phyloP scores from a whole-genome alignment of 2,329 filamentous ascomycete genomes.

The Plectosphaerella plurivora region DNA sequence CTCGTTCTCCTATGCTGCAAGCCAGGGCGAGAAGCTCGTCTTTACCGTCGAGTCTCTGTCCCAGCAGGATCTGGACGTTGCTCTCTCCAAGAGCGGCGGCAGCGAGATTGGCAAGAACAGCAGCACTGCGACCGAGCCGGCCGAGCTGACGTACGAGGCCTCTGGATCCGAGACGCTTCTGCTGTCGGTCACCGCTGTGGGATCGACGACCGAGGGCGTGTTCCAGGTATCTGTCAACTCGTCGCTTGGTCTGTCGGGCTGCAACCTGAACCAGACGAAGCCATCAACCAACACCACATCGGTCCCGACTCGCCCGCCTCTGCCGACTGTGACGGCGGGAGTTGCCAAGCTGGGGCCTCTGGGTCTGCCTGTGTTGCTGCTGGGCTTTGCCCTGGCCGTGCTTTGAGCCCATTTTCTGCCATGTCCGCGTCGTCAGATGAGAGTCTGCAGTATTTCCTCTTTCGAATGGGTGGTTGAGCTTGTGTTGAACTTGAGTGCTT shows the following conservation, averaged over 20 bases:
- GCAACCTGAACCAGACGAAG: slow-evolving; percentile 7
- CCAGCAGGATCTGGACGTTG: slow-evolving; percentile 6
- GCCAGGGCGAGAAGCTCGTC: slow-evolving; percentile 7
- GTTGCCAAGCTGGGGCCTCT: no score
- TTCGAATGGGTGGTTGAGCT: no score
- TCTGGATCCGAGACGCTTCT: slow-evolving; percentile 1
- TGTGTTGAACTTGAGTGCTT: no score
- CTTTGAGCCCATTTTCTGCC: no score
- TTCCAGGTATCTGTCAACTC: slow-evolving; percentile 12
- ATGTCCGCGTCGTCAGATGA: no score
- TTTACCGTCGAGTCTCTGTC: slow-evolving; percentile 10
- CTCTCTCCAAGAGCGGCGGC: slow-evolving; percentile 6
- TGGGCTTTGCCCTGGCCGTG: no score
- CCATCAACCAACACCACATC: background rate
- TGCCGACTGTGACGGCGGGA: no score
- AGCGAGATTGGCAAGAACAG: slow-evolving; percentile 5
- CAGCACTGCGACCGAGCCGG: slow-evolving; percentile 1
- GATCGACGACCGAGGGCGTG: slow-evolving; percentile 8
- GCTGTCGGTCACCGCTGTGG: slow-evolving; percentile 6
- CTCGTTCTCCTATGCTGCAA: slow-evolving; percentile 8
- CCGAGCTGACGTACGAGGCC: slow-evolving; percentile 3
- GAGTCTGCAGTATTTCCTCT: no score
- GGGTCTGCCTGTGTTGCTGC: no score
- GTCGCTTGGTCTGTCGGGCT: slow-evolving; percentile 12
- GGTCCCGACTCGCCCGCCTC: no score